Evolutionary conservation across 2,329 filamentous ascomycete species (phyloP), one percentile per base, ranked within the genome.

Genomic region (Fusarium sp.): DNA sequence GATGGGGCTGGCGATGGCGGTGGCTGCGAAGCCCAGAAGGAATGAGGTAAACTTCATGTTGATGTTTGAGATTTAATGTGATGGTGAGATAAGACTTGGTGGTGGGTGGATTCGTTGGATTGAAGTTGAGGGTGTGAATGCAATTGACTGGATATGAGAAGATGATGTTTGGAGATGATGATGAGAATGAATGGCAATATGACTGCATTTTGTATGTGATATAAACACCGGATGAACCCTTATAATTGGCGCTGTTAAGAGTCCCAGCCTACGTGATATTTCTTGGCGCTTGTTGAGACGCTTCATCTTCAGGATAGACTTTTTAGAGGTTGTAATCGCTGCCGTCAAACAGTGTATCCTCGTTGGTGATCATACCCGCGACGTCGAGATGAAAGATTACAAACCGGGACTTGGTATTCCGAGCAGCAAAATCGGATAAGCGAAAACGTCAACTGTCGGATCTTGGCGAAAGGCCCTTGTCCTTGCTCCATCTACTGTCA

Each of bases 41-140:
- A 78, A 49, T 15, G 74, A 52, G 16, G 77, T 76, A 75, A 81
- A 80, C 69, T 78, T 78, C 79, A 81, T 78, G 24, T 70, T 70
- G 67, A 49, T 37, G 57, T 10, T 49, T 38, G n/a, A 31, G 23
- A n/a, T 26, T 15, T 38, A 20, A 24, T 38, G 21, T 24, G 18
- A 26, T n/a, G 18, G 26, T n/a, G 21, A 18, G 12, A 15, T 13
- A 11, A 16, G 18, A 5, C 5, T 20, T 16, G 13, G 31, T 7
- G 7, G 13, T 33, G 29, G n/a, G n/a, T n/a, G n/a, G n/a, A n/a
- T n/a, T n/a, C n/a, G n/a, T n/a, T n/a, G n/a, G 35, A 39, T 20
- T 31, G 15, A 1, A 12, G 7, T 52, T 8, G 16, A 20, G 48
- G 28, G 46, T 18, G 23, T 20, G 28, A 24, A 33, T 16, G 20